Evolutionary conservation across 2,329 filamentous ascomycete genomes (phyloP).

Genomic region (Colletotrichum sp.): DNA sequence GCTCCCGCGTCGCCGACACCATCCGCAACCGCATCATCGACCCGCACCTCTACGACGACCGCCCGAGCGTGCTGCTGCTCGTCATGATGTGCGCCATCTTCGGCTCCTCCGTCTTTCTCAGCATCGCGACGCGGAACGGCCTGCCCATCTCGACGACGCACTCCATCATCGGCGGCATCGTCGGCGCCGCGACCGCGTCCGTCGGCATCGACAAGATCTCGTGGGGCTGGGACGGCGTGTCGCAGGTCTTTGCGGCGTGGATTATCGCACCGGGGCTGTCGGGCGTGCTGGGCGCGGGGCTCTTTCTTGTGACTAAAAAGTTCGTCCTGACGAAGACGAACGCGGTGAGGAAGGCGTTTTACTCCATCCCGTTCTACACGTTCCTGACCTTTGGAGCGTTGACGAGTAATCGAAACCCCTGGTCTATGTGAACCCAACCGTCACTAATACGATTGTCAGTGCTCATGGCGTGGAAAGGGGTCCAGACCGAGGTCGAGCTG

Average conservation of each 20-base stretch:
- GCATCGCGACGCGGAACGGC: conserved; percentile 54
- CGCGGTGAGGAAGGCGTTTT: conserved; percentile 35
- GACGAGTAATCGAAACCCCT: conserved; percentile 30
- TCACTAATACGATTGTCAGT: conserved; percentile 31
- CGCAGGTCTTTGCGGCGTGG: conserved; percentile 44
- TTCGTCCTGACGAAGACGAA: conserved; percentile 31
- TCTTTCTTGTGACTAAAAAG: conserved; percentile 40
- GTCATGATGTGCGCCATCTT: conserved; percentile 61
- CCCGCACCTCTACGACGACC: conserved; percentile 43
- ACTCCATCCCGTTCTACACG: conserved; percentile 41
- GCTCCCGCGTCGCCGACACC: conserved; percentile 44
- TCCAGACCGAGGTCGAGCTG: conserved; percentile 27
- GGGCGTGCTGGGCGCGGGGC: conserved; percentile 31
- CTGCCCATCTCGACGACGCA: conserved; percentile 61
- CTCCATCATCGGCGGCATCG: conserved; percentile 50
- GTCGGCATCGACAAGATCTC: conserved; percentile 39
- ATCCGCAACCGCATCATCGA: conserved; percentile 53
- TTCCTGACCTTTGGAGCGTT: conserved; percentile 40
- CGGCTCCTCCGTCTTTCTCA: conserved; percentile 56
- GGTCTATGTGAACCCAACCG: too few species aligned
- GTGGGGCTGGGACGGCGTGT: conserved; percentile 41
- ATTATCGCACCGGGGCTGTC: conserved; percentile 38
- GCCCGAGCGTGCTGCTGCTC: conserved; percentile 54
- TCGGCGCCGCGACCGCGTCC: conserved; percentile 39
- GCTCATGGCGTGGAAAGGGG: conserved; percentile 56